phyloP scores from a whole-genome alignment of 163 green algal genomes.

The Scenedesmus sp. region DNA sequence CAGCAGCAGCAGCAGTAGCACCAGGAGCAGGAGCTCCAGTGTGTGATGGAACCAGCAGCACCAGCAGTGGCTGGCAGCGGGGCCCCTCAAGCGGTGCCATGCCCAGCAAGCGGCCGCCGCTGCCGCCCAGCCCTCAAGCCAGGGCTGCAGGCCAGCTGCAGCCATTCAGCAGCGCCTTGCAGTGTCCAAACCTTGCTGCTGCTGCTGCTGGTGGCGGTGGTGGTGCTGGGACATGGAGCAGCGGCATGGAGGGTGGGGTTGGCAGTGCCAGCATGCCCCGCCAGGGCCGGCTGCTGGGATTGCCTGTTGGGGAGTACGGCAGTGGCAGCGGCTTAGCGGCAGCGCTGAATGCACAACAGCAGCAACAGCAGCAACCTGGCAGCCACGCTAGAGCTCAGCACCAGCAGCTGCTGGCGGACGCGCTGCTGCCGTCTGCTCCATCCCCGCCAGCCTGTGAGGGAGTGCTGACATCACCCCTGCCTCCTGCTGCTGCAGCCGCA shows the following conservation, averaged over 20 bases:
- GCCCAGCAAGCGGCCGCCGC: neutral
- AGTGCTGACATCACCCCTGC: neutral
- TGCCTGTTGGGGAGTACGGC: neutral
- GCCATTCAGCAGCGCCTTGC: neutral
- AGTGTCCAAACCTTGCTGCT: neutral
- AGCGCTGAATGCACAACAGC: neutral
- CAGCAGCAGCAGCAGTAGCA: neutral
- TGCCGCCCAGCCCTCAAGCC: neutral
- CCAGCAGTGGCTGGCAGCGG: neutral
- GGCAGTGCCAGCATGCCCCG: neutral
- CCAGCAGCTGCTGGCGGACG: neutral
- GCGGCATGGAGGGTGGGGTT: neutral
- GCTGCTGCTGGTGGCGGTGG: neutral
- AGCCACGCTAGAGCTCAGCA: neutral
- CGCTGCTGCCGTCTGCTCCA: neutral
- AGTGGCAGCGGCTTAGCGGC: neutral
- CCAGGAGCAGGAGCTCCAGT: neutral
- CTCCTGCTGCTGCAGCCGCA: conserved; percentile 33
- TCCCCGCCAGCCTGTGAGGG: neutral
- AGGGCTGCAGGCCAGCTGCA: neutral
- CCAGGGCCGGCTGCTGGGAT: neutral
- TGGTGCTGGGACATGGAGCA: neutral
- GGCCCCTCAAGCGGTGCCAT: neutral
- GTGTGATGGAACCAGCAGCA: neutral
- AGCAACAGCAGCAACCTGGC: neutral